A percentile compares a stretch with the other conserved stretches of the same genome.
These are phyloP conservation scores for Mucor irregularis DNA, from an alignment of 371 early-diverging fungal species.

Conservation along the genomic window DNA sequence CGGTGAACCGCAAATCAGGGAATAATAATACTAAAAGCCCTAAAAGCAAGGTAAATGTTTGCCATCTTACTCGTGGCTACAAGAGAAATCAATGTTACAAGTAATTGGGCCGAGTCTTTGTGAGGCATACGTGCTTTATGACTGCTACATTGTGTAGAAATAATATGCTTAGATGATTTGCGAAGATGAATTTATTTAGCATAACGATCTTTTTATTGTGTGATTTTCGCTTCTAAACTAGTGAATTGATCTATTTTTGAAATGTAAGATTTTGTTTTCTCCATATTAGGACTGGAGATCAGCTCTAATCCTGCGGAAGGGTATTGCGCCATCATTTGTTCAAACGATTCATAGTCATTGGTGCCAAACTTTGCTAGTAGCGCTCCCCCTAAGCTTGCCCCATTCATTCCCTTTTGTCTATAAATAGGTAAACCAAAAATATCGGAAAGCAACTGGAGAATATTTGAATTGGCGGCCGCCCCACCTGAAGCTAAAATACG, in stretches of 20 bases:
- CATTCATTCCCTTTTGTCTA: constrained; percentile 46
- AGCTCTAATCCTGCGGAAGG: constrained; percentile 26
- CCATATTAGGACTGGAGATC: constrained; percentile 29
- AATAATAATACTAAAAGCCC: no score
- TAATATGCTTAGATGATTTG: no score
- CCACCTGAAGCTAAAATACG: constrained; percentile 77
- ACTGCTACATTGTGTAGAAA: no score
- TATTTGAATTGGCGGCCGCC: constrained; percentile 60
- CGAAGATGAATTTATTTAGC: neutral
- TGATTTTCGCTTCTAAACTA: constrained; percentile 13
- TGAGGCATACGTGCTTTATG: no score
- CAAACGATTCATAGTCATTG: constrained; percentile 17
- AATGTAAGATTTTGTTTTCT: constrained; percentile 12
- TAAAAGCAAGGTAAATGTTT: no score
- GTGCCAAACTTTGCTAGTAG: constrained; percentile 44
- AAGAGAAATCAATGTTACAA: no score
- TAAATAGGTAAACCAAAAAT: constrained; percentile 72
- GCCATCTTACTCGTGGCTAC: no score
- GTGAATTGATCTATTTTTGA: constrained; percentile 7
- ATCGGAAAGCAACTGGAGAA: constrained; percentile 67
- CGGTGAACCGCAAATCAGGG: no score
- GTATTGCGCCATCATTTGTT: constrained; percentile 39
- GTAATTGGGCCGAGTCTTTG: no score
- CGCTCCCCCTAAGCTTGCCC: constrained; percentile 51
- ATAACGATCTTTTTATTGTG: constrained; percentile 8